Evolutionary conservation across 139 green algal species (phyloP), one percentile per base, ranked within the genome.

Genomic region (Limnomonas spitsbergensis): DNA sequence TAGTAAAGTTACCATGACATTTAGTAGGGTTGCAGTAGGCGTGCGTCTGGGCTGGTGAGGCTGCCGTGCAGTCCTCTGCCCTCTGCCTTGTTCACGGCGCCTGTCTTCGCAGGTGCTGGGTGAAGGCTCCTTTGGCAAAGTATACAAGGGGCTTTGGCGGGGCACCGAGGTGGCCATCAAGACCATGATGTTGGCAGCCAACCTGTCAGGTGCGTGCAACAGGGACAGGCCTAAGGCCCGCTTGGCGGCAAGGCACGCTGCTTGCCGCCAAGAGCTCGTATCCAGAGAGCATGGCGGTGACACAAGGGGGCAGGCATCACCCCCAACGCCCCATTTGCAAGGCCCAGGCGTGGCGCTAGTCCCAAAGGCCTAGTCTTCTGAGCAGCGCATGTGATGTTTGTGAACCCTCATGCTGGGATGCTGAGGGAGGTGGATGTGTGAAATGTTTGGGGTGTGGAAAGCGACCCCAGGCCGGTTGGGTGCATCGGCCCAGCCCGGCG

Each of bases 161-260:
- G 83, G 83, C 52, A 84, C 79, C 6, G 71, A 78, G 4, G 83
- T 87, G 31, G 83, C 83, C 2, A 76, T 83, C 24, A 83, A 80
- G 56, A 76, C 73, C 35, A 83, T 83, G 79, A 9, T 80, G 61
- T 38, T 78, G 4, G 31, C 71, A 35, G 71, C 71, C 6, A 67
- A 66, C 40, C 40, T 78, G 40, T 40, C 38, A 35, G 73, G n/a
- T 78, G 40, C 38, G 32, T 35, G 4, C 39, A 66, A 47, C n/a
- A 26, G 20, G 20, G 47, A 20, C 20, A 61, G 20, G 14, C 20
- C 47, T 61, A 20, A 61, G 20, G 47, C 20, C 47, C n/a, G n/a
- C n/a, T n/a, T n/a, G n/a, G n/a, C n/a, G n/a, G n/a, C n/a, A n/a
- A n/a, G n/a, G n/a, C n/a, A n/a, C n/a, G n/a, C n/a, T n/a, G n/a